A percentile compares a stretch with the other conserved stretches of the same genome.
phyloP scores from a whole-genome alignment of 768 basidiomycete species.

The Psilocybe sp. region DNA sequence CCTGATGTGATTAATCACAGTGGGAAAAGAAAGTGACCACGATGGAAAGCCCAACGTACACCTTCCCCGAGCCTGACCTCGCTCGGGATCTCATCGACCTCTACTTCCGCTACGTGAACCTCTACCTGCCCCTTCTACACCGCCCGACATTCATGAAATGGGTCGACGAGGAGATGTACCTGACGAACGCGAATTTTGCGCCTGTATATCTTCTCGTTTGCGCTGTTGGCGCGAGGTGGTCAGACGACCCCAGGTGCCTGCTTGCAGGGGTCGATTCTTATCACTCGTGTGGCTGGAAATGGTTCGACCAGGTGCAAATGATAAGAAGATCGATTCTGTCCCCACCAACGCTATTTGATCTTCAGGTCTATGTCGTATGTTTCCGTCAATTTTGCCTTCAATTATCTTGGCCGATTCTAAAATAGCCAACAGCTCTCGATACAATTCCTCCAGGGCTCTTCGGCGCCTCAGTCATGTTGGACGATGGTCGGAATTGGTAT shows the following conservation, averaged over 20 bases:
- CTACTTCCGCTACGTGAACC: constrained; percentile 61
- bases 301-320: constrained; percentile 66
- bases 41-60: constrained; percentile 23
- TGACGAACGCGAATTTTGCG: constrained; percentile 49
- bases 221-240: constrained; percentile 61
- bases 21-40: constrained; percentile 31
- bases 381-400: not conserved
- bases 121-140: constrained; percentile 69
- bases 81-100: constrained; percentile 49
- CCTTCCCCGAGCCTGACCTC: constrained; percentile 53
- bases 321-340: constrained; percentile 60
- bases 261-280: constrained; percentile 32
- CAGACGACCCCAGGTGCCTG: constrained; percentile 55
- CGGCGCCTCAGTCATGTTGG: constrained; percentile 67
- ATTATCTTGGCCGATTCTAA: not conserved
- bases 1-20: constrained; percentile 15
- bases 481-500: constrained; percentile 69
- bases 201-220: constrained; percentile 66
- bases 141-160: constrained; percentile 61
- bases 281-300: constrained; percentile 62
- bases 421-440: constrained; percentile 42
- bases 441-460: constrained; percentile 52
- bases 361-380: constrained; percentile 65
- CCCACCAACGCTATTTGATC: constrained; percentile 67
- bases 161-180: constrained; percentile 47